Percentiles rank a stretch among this genome's conserved stretches.
Evolutionary conservation across 176 grass and related monocot genomes (phyloP).

Genomic region (Avena insularis): DNA sequence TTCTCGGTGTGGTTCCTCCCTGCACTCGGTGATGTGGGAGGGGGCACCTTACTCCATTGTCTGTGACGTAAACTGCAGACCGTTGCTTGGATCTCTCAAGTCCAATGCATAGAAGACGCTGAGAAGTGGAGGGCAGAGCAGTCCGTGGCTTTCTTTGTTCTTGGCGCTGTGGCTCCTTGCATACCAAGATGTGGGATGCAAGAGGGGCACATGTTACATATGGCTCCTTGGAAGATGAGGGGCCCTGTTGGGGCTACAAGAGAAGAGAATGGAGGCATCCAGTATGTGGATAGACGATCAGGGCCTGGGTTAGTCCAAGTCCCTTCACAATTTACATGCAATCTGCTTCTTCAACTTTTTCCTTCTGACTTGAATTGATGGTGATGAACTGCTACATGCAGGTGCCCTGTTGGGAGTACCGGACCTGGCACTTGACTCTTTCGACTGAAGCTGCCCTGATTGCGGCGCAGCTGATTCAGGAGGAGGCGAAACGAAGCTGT

Average conservation of each 20-base stretch:
- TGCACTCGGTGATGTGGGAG: conserved; percentile 38
- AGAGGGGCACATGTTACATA: background rate
- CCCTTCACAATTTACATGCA: background rate
- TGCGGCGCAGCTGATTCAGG: background rate
- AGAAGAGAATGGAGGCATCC: background rate
- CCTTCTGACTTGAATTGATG: background rate
- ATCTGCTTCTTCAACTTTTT: background rate
- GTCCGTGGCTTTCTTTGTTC: too few species aligned
- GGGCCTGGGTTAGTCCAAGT: conserved; percentile 33
- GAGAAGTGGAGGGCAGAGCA: background rate
- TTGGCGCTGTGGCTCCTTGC: background rate
- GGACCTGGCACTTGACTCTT: background rate
- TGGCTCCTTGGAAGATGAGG: conserved; percentile 2
- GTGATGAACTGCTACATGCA: background rate
- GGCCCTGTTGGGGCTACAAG: background rate
- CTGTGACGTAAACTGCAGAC: background rate
- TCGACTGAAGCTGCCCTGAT: background rate
- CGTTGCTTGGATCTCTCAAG: background rate
- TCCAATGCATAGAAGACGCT: conserved; percentile 7
- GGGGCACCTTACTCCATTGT: background rate
- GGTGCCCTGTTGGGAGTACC: background rate
- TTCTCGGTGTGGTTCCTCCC: conserved; percentile 43
- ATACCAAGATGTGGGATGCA: background rate
- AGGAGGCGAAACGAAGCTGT: background rate
- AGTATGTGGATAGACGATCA: background rate